Conservation (phyloP, 2,329 filamentous ascomycete genomes). For the Ascochyta pisi region DNA sequence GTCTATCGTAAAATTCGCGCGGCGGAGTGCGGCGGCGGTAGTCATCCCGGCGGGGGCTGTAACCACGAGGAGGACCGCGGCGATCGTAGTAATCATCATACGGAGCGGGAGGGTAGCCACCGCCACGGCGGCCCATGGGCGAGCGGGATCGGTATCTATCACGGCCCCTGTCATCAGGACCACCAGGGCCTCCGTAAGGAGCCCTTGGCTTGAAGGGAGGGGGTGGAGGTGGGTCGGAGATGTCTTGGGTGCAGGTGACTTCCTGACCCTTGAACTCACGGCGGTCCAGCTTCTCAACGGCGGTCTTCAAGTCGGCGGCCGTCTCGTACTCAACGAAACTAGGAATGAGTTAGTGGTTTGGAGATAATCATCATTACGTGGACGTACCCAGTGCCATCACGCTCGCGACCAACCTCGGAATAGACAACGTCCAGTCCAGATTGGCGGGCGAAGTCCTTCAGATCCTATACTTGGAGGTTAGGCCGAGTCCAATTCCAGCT, state of each 20-base stretch:
- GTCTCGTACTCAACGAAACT: slow-evolving; percentile 99
- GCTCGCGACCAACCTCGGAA: slow-evolving; percentile 92
- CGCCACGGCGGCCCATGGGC: slow-evolving; percentile 65
- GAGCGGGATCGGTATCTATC: slow-evolving; percentile 83
- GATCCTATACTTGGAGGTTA: slow-evolving; percentile 89
- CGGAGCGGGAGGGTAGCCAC: slow-evolving; percentile 65
- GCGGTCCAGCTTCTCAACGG: slow-evolving; percentile 92
- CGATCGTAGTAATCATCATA: slow-evolving; percentile 77
- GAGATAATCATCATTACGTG: neutral
- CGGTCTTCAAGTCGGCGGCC: slow-evolving; percentile 83
- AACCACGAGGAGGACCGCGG: slow-evolving; percentile 79
- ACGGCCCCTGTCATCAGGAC: slow-evolving; percentile 70
- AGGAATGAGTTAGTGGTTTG: slow-evolving; percentile 24
- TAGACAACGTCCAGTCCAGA: slow-evolving; percentile 98
- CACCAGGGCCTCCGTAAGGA: slow-evolving; percentile 43
- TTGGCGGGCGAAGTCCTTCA: slow-evolving; percentile 98
- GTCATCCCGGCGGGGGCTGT: slow-evolving; percentile 85
- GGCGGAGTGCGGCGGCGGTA: slow-evolving; percentile 81
- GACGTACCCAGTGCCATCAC: slow-evolving; percentile 87
- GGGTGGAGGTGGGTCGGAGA: slow-evolving; percentile 57
- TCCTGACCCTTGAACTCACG: slow-evolving; percentile 90
- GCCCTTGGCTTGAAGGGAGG: slow-evolving; percentile 46
- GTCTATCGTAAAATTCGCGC: slow-evolving; percentile 86
- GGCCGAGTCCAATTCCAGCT: slow-evolving; percentile 64
- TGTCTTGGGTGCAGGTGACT: slow-evolving; percentile 87